Evolutionary conservation across 768 basidiomycete species (phyloP).

Genomic region (Boletus patriciae): DNA sequence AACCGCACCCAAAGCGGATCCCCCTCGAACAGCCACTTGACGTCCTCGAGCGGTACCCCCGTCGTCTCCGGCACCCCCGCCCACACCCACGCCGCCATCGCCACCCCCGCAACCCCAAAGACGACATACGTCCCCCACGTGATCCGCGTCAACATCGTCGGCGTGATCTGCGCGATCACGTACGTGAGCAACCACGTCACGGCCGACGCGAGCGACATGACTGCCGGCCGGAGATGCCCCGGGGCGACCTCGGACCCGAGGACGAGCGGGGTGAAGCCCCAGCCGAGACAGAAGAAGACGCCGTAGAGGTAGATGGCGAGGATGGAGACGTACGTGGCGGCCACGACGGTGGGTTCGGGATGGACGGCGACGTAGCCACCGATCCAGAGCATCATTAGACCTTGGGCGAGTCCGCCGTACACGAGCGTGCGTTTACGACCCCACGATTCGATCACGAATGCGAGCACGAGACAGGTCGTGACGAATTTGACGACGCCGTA

Average conservation of each 20-base stretch:
- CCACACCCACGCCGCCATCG: constrained; percentile 37
- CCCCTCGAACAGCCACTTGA: constrained; percentile 36
- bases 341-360: constrained; percentile 23
- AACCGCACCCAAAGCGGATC: constrained; percentile 26
- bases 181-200: constrained; percentile 40
- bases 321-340: constrained; percentile 36
- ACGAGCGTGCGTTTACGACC: constrained; percentile 40
- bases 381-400: constrained; percentile 40
- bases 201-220: constrained; percentile 33
- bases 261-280: constrained; percentile 36
- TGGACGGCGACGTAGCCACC: constrained; percentile 34
- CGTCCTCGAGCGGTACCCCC: constrained; percentile 40
- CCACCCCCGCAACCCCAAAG: constrained; percentile 32
- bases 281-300: constrained; percentile 37
- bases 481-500: constrained; percentile 44
- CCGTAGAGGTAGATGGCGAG: constrained; percentile 40
- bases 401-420: constrained; percentile 38
- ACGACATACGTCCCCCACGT: constrained; percentile 34
- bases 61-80: constrained; percentile 43
- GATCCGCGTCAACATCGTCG: constrained; percentile 34
- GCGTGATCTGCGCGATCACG: constrained; percentile 39
- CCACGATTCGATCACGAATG: constrained; percentile 40
- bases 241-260: constrained; percentile 38
- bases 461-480: constrained; percentile 32
- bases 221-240: constrained; percentile 36